Percentiles rank a stretch among this genome's conserved stretches.
phyloP scores from a whole-genome alignment of 2,329 filamentous ascomycete species.

The Penicillium sp. region DNA sequence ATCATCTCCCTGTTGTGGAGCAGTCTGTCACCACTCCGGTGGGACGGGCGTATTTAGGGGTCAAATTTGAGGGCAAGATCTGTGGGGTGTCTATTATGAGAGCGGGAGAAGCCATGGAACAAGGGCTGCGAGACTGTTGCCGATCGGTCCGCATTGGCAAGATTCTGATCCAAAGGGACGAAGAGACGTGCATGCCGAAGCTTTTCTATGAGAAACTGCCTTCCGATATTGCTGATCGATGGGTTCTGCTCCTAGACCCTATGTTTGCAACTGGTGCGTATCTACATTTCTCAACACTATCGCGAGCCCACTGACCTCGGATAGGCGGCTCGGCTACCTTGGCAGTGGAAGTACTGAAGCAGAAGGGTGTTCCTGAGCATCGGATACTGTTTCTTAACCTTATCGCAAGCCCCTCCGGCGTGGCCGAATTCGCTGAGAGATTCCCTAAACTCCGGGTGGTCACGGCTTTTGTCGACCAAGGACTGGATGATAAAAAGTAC shows the following conservation, averaged over 20 bases:
- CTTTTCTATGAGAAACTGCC: constrained; percentile 98
- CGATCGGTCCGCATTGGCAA: constrained; percentile 97
- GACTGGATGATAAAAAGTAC: constrained; percentile 97
- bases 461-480: constrained; percentile 92
- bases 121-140: constrained; percentile 92
- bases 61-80: constrained; percentile 96
- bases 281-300: neutral
- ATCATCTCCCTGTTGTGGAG: constrained; percentile 88
- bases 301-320: constrained; percentile 10
- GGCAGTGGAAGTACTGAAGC: constrained; percentile 90
- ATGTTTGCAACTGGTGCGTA: constrained; percentile 93
- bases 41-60: constrained; percentile 80
- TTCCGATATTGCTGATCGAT: constrained; percentile 85
- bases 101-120: constrained; percentile 97
- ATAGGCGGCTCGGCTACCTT: constrained; percentile 90
- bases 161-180: constrained; percentile 95
- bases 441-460: constrained; percentile 89
- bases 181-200: constrained; percentile 87
- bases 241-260: constrained; percentile 92
- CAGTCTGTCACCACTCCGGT: constrained; percentile 89
- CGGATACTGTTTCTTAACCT: constrained; percentile 94
- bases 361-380: constrained; percentile 87
- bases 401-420: constrained; percentile 93
- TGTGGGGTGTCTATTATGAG: constrained; percentile 98
- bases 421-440: constrained; percentile 80